A percentile compares a stretch with the other conserved stretches of the same genome.
phyloP scores from a whole-genome alignment of 1,139 yeast genomes.

The Blastobotrys malaysiensis region DNA sequence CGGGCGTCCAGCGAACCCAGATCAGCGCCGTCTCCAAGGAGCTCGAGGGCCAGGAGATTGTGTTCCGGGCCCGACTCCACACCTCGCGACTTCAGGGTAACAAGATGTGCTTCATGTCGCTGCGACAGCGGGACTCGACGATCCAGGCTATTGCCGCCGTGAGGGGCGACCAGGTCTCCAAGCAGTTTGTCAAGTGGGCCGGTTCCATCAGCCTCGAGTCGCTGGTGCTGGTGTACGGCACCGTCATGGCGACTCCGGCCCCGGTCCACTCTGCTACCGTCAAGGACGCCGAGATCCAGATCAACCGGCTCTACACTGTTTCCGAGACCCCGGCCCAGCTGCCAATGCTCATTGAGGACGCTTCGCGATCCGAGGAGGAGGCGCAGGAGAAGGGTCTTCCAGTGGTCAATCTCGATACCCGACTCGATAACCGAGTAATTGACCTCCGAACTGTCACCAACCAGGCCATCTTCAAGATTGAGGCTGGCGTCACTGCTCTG shows the following conservation, averaged over 20 bases:
- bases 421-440: conserved; percentile 90
- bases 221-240: conserved; percentile 86
- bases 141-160: conserved; percentile 80
- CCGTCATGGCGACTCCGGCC: conserved; percentile 77
- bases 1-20: conserved; percentile 55
- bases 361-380: conserved; percentile 89
- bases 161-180: conserved; percentile 63
- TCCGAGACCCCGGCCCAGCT: conserved; percentile 88
- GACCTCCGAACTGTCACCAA: conserved; percentile 95
- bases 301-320: conserved; percentile 67
- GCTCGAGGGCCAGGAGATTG: conserved; percentile 72
- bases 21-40: conserved; percentile 49
- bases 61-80: conserved; percentile 91
- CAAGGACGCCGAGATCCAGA: conserved; percentile 81
- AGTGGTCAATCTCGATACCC: conserved; percentile 90
- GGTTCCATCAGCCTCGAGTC: conserved; percentile 81
- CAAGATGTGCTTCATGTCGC: conserved; percentile 81
- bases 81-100: conserved; percentile 94
- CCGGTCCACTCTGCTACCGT: conserved; percentile 85
- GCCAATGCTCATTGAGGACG: conserved; percentile 94
- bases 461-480: conserved; percentile 94
- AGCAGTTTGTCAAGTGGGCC: conserved; percentile 97
- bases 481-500: conserved; percentile 79
- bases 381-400: conserved; percentile 92
- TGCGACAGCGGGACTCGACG: conserved; percentile 81